Evolutionary conservation across 805 yeast genomes (phyloP).

Genomic region (Cyberlindnera maclurae): DNA sequence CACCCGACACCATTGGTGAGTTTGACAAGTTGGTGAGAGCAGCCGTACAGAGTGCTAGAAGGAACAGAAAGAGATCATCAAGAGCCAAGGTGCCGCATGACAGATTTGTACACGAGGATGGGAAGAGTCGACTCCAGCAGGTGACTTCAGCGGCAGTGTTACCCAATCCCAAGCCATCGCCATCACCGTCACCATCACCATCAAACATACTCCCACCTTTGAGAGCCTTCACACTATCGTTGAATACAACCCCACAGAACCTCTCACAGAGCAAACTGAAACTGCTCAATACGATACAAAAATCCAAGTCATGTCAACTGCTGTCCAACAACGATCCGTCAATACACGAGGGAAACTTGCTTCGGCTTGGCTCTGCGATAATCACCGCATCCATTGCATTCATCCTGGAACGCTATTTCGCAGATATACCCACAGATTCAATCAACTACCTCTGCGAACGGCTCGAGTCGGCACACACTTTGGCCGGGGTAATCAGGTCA

Average conservation of each 20-base stretch:
- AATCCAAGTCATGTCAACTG: conserved; percentile 56
- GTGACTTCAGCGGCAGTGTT: not conserved
- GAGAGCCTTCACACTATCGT: not conserved
- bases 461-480: conserved; percentile 32
- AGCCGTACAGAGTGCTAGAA: conserved; percentile 86
- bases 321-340: conserved; percentile 26
- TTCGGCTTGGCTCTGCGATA: conserved; percentile 50
- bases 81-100: conserved; percentile 18
- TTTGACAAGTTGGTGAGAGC: conserved; percentile 88
- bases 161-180: not conserved
- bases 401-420: conserved; percentile 58
- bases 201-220: conserved; percentile 11
- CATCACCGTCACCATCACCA: conserved; percentile 8
- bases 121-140: not conserved
- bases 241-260: conserved; percentile 5
- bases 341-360: conserved; percentile 37
- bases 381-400: conserved; percentile 49
- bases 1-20: conserved; percentile 51
- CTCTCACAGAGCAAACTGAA: conserved; percentile 27
- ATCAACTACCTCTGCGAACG: conserved; percentile 42
- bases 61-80: conserved; percentile 69
- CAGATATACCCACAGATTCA: conserved; percentile 45
- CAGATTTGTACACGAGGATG: conserved; percentile 14
- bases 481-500: conserved; percentile 30
- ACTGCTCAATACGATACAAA: conserved; percentile 43